A percentile compares a stretch with the other conserved stretches of the same genome.
Conservation (phyloP, 768 basidiomycete species). For the Serpula lacrymans region DNA sequence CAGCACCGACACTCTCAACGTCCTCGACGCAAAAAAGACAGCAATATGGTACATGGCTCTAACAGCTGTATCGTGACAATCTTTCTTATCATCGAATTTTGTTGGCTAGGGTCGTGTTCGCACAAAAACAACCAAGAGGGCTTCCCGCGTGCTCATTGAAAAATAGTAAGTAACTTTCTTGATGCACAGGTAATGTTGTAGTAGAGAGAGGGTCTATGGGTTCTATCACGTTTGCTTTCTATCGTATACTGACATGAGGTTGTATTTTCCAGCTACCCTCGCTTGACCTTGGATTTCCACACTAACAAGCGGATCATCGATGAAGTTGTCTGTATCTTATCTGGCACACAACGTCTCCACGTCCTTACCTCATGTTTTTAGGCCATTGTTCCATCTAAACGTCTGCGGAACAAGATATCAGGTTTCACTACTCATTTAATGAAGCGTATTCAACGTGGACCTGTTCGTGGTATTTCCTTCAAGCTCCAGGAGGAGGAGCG, state of each 20-base stretch:
- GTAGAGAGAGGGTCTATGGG: not conserved
- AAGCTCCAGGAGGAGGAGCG: slow-evolving; percentile 99
- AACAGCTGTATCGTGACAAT: no score
- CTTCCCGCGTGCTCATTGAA: slow-evolving; percentile 98
- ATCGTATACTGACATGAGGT: slow-evolving; percentile 1
- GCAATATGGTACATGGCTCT: slow-evolving; percentile 49
- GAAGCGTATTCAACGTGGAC: slow-evolving; percentile 98
- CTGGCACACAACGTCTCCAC: not conserved
- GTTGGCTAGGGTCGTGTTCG: slow-evolving; percentile 88
- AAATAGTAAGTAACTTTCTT: slow-evolving; percentile 73
- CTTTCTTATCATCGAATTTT: slow-evolving; percentile 16
- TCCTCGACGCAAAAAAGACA: slow-evolving; percentile 17
- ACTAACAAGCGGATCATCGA: slow-evolving; percentile 99
- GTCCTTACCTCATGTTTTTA: slow-evolving; percentile 22
- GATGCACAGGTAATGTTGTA: not conserved
- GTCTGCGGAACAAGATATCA: slow-evolving; percentile 98
- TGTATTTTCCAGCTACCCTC: slow-evolving; percentile 73
- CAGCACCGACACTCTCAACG: slow-evolving; percentile 21
- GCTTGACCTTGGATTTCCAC: slow-evolving; percentile 98
- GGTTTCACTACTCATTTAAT: slow-evolving; percentile 99
- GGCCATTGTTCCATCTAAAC: slow-evolving; percentile 96
- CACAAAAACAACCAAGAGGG: slow-evolving; percentile 99
- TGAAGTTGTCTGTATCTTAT: slow-evolving; percentile 74
- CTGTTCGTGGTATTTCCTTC: slow-evolving; percentile 99
- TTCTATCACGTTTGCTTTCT: not conserved